Percentiles rank a stretch among this genome's conserved stretches.
Evolutionary conservation across 495 filamentous ascomycete genomes (phyloP).

Genomic region (Penicillium herquei): DNA sequence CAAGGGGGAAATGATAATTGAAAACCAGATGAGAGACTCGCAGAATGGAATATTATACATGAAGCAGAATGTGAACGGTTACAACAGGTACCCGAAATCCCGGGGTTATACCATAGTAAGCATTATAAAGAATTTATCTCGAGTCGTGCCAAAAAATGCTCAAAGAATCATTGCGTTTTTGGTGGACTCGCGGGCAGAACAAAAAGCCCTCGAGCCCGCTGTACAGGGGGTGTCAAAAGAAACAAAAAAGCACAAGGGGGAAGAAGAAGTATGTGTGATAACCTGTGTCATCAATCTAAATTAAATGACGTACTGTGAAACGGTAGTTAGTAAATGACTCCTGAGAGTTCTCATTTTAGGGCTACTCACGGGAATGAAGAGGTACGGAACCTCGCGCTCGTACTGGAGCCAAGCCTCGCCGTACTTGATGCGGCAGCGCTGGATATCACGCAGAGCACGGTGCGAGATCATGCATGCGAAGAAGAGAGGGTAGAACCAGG

Average conservation of each 20-base stretch:
- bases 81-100: neutral
- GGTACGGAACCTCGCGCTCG: slow-evolving; percentile 80
- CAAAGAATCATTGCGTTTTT: slow-evolving; percentile 11
- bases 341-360: neutral
- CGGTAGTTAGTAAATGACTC: neutral
- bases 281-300: neutral
- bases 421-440: slow-evolving; percentile 82
- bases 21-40: slow-evolving; percentile 3
- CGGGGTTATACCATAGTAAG: slow-evolving; percentile 7
- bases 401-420: slow-evolving; percentile 92
- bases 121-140: slow-evolving; percentile 23
- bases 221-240: slow-evolving; percentile 14
- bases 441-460: slow-evolving; percentile 80
- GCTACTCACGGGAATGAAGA: slow-evolving; percentile 90
- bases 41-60: slow-evolving; percentile 28
- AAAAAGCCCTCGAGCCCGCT: slow-evolving; percentile 16
- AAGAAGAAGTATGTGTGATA: neutral
- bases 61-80: slow-evolving; percentile 16
- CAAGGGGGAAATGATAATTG: neutral
- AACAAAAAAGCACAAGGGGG: neutral
- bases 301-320: slow-evolving; percentile 38
- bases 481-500: slow-evolving; percentile 96
- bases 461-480: slow-evolving; percentile 90
- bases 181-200: slow-evolving; percentile 6
- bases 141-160: slow-evolving; percentile 8